Evolutionary conservation across 352 stramenopile species (phyloP), one percentile per base, ranked within the genome.

Genomic region (Globisporangium recalcitrans): DNA sequence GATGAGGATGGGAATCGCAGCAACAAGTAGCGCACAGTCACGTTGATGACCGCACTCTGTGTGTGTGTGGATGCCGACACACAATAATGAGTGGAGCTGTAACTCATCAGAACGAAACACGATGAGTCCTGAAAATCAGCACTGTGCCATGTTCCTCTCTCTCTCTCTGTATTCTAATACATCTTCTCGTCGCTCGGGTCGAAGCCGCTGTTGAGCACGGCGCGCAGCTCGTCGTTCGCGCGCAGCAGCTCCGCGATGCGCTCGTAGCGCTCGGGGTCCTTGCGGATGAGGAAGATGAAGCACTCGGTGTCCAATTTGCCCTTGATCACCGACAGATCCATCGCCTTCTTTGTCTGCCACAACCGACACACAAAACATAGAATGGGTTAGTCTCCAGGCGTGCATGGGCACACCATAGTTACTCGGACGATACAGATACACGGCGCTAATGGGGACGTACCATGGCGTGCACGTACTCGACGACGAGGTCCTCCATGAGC

Each of bases 281-380:
- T 95, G 52, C 83, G 87, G 63, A 95, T 88, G n/a, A 91, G 70
- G 53, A 95, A 94, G 53, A 91, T 91, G 65, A 95, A 92, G 70
- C 87, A 95, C 68, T 95, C 87, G 27, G 83, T 88, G 63, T 95
- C 87, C 26, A 95, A 65, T 49, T 94, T 93, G 52, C 85, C 87
- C 65, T 93, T 91, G 68, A 93, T 72, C n/a, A 74, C 63, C 38
- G 87, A 73, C 46, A 95, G 57, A 31, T 92, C 83, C 77, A 94
- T 82, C 14, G 85, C 85, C 51, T 94, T 95, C 60, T 92, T 92
- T 0, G 87, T 95, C 87, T 95, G 52, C 3, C 2, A 51, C n/a
- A 4, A n/a, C 29, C 0, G 52, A 47, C 47, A 48, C 22, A 54
- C 27, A 5, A 31, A 31, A 5, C 2, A 31, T 31, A 5, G 27